These are phyloP conservation scores for Ascochyta pisi DNA, from an alignment of 2,329 filamentous ascomycete genomes.

Conservation along the genomic window DNA sequence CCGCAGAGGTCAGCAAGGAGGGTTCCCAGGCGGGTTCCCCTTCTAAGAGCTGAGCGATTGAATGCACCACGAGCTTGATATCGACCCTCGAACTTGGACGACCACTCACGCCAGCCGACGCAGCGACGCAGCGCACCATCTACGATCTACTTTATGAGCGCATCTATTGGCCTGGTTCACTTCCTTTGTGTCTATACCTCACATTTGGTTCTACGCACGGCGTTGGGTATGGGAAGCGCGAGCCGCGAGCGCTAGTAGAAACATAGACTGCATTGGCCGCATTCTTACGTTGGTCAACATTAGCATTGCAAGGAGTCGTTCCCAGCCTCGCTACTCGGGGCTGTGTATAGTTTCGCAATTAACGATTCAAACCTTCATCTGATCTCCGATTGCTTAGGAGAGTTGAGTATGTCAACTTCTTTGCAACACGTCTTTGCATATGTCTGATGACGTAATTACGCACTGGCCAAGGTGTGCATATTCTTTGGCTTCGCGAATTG, in stretches of 20 bases:
- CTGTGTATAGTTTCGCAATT: constrained; percentile 12
- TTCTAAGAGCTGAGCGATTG: constrained; percentile 20
- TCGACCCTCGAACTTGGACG: not conserved
- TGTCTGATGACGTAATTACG: constrained; percentile 6
- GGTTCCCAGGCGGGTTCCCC: constrained; percentile 35
- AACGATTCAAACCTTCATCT: not conserved
- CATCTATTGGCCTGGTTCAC: constrained; percentile 16
- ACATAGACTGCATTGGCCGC: constrained; percentile 26
- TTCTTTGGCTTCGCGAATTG: not conserved
- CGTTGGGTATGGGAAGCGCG: constrained; percentile 38
- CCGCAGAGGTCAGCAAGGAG: constrained; percentile 31
- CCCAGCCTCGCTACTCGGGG: constrained; percentile 9
- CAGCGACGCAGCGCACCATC: constrained; percentile 11
- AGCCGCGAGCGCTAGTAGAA: constrained; percentile 24
- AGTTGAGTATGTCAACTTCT: not conserved
- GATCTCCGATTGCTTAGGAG: not conserved
- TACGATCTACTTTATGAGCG: constrained; percentile 17
- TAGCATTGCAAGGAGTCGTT: constrained; percentile 32
- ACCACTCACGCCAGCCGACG: not conserved
- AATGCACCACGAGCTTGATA: not conserved
- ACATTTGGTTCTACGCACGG: constrained; percentile 28
- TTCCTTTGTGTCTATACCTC: constrained; percentile 33
- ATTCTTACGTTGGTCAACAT: constrained; percentile 19
- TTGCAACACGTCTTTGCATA: no score
- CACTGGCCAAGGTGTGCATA: constrained; percentile 2